Evolutionary conservation across 352 stramenopile species (phyloP).

Genomic region (Globisporangium polare): DNA sequence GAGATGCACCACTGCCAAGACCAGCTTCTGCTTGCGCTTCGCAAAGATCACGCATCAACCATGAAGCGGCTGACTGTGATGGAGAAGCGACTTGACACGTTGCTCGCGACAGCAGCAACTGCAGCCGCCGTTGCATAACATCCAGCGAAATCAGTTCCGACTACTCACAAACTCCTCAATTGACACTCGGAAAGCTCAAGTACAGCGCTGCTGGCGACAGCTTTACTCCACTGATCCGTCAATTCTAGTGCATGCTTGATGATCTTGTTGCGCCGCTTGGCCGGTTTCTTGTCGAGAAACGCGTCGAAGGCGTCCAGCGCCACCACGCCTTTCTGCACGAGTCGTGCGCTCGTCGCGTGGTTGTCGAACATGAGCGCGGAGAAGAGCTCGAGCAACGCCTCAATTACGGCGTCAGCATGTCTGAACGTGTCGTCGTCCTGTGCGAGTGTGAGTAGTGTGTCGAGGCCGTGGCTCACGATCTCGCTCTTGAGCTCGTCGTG

Average conservation of each 20-base stretch:
- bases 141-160: background rate
- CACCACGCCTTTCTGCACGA: constrained; percentile 25
- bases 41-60: constrained; percentile 34
- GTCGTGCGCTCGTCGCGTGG: constrained; percentile 7
- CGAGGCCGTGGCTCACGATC: constrained; percentile 27
- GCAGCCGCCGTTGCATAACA: constrained; percentile 15
- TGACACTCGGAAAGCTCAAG: constrained; percentile 41
- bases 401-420: constrained; percentile 23
- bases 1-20: constrained; percentile 47
- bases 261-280: constrained; percentile 32
- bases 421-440: constrained; percentile 12
- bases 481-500: constrained; percentile 29
- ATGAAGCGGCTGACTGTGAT: constrained; percentile 35
- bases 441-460: constrained; percentile 26
- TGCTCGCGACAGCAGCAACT: constrained; percentile 14
- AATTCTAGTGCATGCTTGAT: constrained; percentile 45
- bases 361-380: constrained; percentile 29
- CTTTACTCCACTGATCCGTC: constrained; percentile 25
- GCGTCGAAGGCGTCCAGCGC: constrained; percentile 19
- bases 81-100: constrained; percentile 38
- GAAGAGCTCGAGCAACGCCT: constrained; percentile 46
- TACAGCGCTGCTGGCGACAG: constrained; percentile 13
- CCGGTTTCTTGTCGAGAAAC: constrained; percentile 14
- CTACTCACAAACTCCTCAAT: constrained; percentile 12
- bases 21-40: constrained; percentile 38